Conservation (phyloP, 2,329 filamentous ascomycete species). For the Trichoderma atroviride region DNA sequence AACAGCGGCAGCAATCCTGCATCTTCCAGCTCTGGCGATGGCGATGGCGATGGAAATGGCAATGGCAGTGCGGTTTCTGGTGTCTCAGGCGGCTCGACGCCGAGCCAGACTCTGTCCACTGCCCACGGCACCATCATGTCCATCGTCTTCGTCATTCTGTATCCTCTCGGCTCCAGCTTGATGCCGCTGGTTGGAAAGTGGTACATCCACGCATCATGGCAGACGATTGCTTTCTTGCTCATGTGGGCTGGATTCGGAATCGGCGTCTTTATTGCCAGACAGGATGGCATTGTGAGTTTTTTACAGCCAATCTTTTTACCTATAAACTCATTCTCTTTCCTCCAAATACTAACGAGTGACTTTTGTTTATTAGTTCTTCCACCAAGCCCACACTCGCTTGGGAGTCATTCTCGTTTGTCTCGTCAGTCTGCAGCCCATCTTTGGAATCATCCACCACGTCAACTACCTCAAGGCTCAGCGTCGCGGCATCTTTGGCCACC, state of each 20-base stretch:
- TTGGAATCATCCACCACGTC: slow-evolving; percentile 61
- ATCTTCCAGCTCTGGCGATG: slow-evolving; percentile 11
- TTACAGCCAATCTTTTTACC: not conserved
- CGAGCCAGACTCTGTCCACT: slow-evolving; percentile 38
- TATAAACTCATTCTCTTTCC: not conserved
- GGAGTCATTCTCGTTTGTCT: slow-evolving; percentile 58
- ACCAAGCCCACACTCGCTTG: slow-evolving; percentile 56
- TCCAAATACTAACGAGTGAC: not conserved
- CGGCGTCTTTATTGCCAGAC: slow-evolving; percentile 53
- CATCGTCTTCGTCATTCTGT: slow-evolving; percentile 59
- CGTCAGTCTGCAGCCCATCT: slow-evolving; percentile 59
- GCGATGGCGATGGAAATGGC: not conserved
- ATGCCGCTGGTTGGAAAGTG: slow-evolving; percentile 63
- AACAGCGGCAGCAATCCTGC: slow-evolving; percentile 20
- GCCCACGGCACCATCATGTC: slow-evolving; percentile 65
- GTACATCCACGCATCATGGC: slow-evolving; percentile 60
- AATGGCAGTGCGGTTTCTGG: slow-evolving; percentile 19
- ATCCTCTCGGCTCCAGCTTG: slow-evolving; percentile 61
- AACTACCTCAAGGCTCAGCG: slow-evolving; percentile 51
- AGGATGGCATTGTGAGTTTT: slow-evolving; percentile 47
- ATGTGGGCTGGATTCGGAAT: slow-evolving; percentile 65
- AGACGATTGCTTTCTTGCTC: slow-evolving; percentile 55
- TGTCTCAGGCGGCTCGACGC: slow-evolving; percentile 28
- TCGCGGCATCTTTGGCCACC: slow-evolving; percentile 56
- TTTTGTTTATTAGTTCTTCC: slow-evolving; percentile 51